Percentiles rank a stretch among this genome's conserved stretches.
Evolutionary conservation across 805 yeast genomes (phyloP).

Genomic region (Phaffomyces thermotolerans): DNA sequence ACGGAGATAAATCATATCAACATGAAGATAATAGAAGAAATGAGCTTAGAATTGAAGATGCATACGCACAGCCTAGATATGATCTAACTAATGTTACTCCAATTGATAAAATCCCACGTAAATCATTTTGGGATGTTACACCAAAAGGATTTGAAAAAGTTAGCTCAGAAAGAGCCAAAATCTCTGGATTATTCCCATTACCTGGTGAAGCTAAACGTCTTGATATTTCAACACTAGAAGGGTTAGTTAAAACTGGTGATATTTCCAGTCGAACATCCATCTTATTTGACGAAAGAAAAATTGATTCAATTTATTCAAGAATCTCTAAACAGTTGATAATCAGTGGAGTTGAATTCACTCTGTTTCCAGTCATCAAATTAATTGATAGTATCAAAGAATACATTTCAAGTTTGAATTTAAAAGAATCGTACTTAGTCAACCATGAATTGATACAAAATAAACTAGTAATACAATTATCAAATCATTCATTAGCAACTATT

Average conservation of each 20-base stretch:
- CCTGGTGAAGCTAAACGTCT: conserved; percentile 51
- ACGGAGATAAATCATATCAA: conserved; percentile 9
- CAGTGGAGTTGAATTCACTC: conserved; percentile 24
- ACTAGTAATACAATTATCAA: conserved; percentile 45
- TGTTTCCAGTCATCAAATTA: conserved; percentile 29
- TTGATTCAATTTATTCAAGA: conserved; percentile 23
- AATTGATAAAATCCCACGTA: conserved; percentile 43
- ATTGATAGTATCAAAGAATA: conserved; percentile 39
- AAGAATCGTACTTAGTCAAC: conserved; percentile 32
- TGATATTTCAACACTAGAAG: conserved; percentile 26
- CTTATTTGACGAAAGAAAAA: conserved; percentile 27
- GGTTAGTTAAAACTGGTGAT: conserved; percentile 25
- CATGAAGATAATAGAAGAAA: conserved; percentile 9
- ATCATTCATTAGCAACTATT: conserved; percentile 48
- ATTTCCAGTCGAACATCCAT: conserved; percentile 25
- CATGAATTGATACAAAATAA: conserved; percentile 27
- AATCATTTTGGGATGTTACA: conserved; percentile 60
- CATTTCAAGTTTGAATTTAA: conserved; percentile 37
- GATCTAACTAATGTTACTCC: conserved; percentile 36
- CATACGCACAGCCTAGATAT: conserved; percentile 11
- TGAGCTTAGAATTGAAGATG: background rate
- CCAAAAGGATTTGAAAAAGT: conserved; percentile 71
- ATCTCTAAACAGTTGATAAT: conserved; percentile 23
- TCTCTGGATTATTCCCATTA: conserved; percentile 69
- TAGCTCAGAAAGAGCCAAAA: conserved; percentile 68